Evolutionary conservation across 192 early-diverging fungal species (phyloP).

Genomic region (Backusella psychrophila): DNA sequence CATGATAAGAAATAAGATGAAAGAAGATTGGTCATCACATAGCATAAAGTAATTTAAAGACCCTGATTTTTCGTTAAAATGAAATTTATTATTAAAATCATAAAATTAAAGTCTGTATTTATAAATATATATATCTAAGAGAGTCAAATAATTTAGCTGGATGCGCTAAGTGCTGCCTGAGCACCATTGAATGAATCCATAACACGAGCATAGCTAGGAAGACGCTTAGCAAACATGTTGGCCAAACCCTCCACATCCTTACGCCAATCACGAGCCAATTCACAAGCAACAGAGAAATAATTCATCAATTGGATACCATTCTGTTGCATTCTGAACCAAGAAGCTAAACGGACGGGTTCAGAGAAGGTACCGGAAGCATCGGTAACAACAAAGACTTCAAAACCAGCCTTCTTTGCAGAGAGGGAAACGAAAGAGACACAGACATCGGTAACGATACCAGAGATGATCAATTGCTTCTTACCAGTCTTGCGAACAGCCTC

Average conservation of each 20-base stretch:
- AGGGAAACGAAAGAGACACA: conserved; percentile 32
- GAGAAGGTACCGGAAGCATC: conserved; percentile 37
- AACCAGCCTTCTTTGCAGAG: conserved; percentile 36
- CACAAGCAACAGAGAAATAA: conserved; percentile 32
- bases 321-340: conserved; percentile 30
- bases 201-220: conserved; percentile 23
- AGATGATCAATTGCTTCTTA: conserved; percentile 32
- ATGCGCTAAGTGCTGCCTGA: not conserved
- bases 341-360: conserved; percentile 20
- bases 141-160: not conserved
- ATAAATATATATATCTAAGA: not conserved
- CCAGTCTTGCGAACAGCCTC: conserved; percentile 30
- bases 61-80: not conserved
- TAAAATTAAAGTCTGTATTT: not conserved
- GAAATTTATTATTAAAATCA: not conserved
- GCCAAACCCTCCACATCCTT: conserved; percentile 21
- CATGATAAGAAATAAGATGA: no score
- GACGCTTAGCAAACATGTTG: conserved; percentile 21
- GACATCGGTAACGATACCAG: conserved; percentile 37
- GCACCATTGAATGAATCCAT: conserved; percentile 27
- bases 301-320: conserved; percentile 31
- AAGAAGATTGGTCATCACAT: no score
- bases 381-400: conserved; percentile 32
- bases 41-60: not conserved
- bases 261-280: conserved; percentile 33